Percentiles rank a stretch among this genome's conserved stretches.
These are phyloP conservation scores for Microdochium paspali DNA, from an alignment of 2,329 filamentous ascomycete genomes.

Conservation along the genomic window DNA sequence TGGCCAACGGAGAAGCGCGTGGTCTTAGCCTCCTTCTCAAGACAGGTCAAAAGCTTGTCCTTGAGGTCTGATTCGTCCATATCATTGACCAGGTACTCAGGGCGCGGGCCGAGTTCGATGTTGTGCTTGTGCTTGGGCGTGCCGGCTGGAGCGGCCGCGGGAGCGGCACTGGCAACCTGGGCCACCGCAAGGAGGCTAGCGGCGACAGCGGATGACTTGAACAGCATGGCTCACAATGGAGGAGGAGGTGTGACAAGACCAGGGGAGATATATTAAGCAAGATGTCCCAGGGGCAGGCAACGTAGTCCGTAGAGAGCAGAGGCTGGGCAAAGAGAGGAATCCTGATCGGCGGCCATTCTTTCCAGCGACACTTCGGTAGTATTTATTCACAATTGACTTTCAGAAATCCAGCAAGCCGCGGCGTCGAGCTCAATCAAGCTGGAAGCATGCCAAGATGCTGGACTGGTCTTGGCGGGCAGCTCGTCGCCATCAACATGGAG, in stretches of 20 bases:
- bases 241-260: not conserved
- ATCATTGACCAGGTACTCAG: slow-evolving; percentile 34
- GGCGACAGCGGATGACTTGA: not conserved
- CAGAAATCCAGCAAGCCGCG: not conserved
- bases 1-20: slow-evolving; percentile 31
- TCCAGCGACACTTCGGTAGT: not conserved
- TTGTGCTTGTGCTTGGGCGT: slow-evolving; percentile 2
- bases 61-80: slow-evolving; percentile 34
- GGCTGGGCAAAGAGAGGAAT: not conserved
- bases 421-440: not conserved
- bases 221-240: not conserved
- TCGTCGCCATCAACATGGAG: not conserved
- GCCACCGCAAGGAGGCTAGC: not conserved
- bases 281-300: not conserved
- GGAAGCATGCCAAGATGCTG: not conserved
- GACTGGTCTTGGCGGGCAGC: not conserved
- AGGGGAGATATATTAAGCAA: not conserved
- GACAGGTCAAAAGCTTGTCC: slow-evolving; percentile 30
- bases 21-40: slow-evolving; percentile 25
- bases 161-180: not conserved
- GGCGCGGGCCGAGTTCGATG: slow-evolving; percentile 32
- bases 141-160: not conserved
- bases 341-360: not conserved
- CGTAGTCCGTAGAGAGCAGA: not conserved
- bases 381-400: not conserved